Percentiles rank a stretch among this genome's conserved stretches.
phyloP scores from a whole-genome alignment of 2,329 filamentous ascomycete genomes.

The Paramyrothecium sp. region DNA sequence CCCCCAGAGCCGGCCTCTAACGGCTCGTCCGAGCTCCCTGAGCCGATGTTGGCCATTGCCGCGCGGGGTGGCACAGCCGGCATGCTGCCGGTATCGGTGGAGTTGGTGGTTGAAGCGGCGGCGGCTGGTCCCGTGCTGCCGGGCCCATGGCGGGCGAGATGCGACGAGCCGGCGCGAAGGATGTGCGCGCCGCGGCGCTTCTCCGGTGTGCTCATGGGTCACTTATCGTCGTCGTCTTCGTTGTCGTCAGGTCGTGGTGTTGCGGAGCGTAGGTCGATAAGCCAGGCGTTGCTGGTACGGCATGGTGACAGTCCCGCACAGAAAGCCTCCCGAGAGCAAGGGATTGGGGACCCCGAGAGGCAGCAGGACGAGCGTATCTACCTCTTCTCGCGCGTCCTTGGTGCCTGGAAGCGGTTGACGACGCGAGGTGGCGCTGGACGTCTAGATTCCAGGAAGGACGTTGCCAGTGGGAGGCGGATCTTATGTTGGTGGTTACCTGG shows the following conservation, averaged over 20 bases:
- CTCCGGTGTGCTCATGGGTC: slow-evolving; percentile 38
- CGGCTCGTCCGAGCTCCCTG: slow-evolving; percentile 19
- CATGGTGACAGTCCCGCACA: slow-evolving; percentile 23
- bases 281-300: slow-evolving; percentile 23
- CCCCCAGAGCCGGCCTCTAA: slow-evolving; percentile 14
- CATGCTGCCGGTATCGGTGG: slow-evolving; percentile 27
- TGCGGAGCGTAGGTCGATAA: slow-evolving; percentile 17
- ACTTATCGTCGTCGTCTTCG: slow-evolving; percentile 2
- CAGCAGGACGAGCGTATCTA: too few species aligned
- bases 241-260: slow-evolving; percentile 20
- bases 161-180: slow-evolving; percentile 15
- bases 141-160: slow-evolving; percentile 12
- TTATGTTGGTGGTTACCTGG: background rate
- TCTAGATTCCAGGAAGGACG: background rate
- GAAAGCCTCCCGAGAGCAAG: background rate
- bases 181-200: slow-evolving; percentile 39
- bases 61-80: slow-evolving; percentile 28
- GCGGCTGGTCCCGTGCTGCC: background rate
- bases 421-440: background rate
- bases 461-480: background rate
- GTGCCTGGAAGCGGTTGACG: background rate
- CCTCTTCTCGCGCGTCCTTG: background rate
- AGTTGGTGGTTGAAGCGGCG: slow-evolving; percentile 7
- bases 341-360: background rate
- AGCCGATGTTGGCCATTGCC: slow-evolving; percentile 20